Base-by-base conservation (phyloP, 495 filamentous ascomycete genomes). In the Hyaloscypha hepaticicola region DNA sequence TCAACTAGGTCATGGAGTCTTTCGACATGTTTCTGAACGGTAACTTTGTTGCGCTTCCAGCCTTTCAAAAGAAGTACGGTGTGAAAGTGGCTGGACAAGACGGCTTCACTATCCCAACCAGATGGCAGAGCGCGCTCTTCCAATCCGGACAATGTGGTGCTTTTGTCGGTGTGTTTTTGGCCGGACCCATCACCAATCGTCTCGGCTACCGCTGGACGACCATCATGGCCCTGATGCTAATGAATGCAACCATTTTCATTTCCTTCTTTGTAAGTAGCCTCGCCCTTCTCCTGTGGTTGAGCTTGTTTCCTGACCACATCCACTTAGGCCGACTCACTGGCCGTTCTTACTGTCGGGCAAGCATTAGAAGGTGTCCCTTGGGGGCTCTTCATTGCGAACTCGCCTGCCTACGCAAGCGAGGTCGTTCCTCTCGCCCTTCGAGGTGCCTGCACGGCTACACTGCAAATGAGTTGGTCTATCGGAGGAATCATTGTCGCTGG, bases 91-190 rank as follows among this genome's bases (percentile, higher is more conserved):
- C 38, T 11, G 73, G 85, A 52, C 38, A 1, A 4, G 66, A 72
- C 7, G 89, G 87, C 73, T 80, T 91, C 69, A 79, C 91, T 11
- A 76, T 88, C 12, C 60, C 67, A 21, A 87, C 89, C n/a, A 72
- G 84, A 64, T 93, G 90, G 90, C 88, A 92, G 75, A 77, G 88
- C 14, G 89, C 88, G 52, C 76, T 93, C 45, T 88, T 85, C 66
- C 90, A 90, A 69, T 88, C 80, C 61, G 84, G 80, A 4, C 77
- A 78, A 57, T 78, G 80, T 67, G 89, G 90, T 31, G 88, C 90
- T 72, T 85, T 92, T 34, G 85, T 93, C 68, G 90, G 90, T 60
- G 77, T 92, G 2, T 89, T 90, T 66, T 70, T 77, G 52, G 78
- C 76, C 22, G 80, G 77, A 28, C 74, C 82, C 69, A 71, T 78